Base-by-base conservation (phyloP, 2,329 filamentous ascomycete species). In the Tolypocladium sp. region DNA sequence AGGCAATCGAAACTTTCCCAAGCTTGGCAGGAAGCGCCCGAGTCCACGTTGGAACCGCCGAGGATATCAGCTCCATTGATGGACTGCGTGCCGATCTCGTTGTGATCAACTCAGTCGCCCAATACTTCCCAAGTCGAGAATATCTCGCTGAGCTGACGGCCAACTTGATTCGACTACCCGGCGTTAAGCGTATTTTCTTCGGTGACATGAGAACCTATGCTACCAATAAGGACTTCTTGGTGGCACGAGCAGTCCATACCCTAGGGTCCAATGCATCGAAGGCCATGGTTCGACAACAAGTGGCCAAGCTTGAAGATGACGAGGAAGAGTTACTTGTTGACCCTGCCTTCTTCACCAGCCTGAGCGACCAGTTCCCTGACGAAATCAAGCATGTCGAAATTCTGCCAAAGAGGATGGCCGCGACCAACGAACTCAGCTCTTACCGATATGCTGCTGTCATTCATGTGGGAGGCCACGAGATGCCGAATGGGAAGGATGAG, bases 381-480 rank as follows among this genome's bases (percentile, higher is more conserved):
- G 56, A 57, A 0, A 27, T 71, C 5, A 54, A 60, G 15, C 68
- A 70, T 38, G 66, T 71, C 4, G 68, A 70, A 42, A 65, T 71
- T 22, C 20, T 71, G 0, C 69, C 69, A 7, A 71, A 71, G 60
- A 58, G 22, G 10, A 68, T 71, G 65, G 30, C 53, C 13, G 68
- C 68, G 0, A 67, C 65, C 15, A 71, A 71, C 37, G 69, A 71
- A 40, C 62, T 71, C 15, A 69, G 65, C 58, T 61, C 55, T 7
- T 70, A 69, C 46, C 67, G 69, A 1, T 71, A 69, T 52, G 63
- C 64, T 1, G 69, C 66, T 8, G 64, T 70, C 1, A 35, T 71
- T 25, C n/a, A 55, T 25, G 35, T 41, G 35, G n/a, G 6, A 25
- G 30, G 30, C 30, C 30, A 33, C 30, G 5, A 33, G 30, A 33